Conservation (phyloP, 208 protist species). For the Sergeia podlipaevii region DNA sequence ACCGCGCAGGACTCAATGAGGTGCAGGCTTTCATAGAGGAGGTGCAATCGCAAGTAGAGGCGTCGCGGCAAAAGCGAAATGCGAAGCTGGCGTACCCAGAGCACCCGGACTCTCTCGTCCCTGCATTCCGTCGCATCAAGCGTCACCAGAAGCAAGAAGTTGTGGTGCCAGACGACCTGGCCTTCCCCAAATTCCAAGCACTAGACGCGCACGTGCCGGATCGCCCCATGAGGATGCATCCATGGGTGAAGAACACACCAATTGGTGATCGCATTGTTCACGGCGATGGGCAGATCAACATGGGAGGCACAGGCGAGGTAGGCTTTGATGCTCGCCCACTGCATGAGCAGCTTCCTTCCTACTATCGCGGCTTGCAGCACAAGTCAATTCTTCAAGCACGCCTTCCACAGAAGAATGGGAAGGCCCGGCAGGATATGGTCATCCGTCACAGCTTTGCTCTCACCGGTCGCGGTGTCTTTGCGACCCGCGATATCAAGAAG, state of each 20-base stretch:
- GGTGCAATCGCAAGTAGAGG: conserved; percentile 43
- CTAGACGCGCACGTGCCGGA: conserved; percentile 46
- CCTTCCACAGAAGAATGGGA: conserved; percentile 73
- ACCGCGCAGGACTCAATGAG: conserved; percentile 23
- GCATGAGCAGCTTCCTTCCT: conserved; percentile 14
- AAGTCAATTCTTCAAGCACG: conserved; percentile 40
- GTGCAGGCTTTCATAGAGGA: conserved; percentile 59
- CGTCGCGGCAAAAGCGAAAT: conserved; percentile 35
- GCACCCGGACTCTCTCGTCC: conserved; percentile 57
- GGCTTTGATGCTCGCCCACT: conserved; percentile 65
- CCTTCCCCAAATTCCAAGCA: conserved; percentile 55
- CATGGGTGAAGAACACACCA: conserved; percentile 76
- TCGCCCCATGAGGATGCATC: conserved; percentile 52
- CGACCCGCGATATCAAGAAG: conserved; percentile 54
- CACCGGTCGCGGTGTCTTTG: conserved; percentile 82
- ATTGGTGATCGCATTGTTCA: conserved; percentile 74
- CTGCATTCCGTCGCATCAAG: conserved; percentile 66
- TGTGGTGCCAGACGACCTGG: conserved; percentile 24
- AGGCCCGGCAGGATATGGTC: conserved; percentile 58
- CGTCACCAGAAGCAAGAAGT: conserved; percentile 46
- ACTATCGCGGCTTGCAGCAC: conserved; percentile 72
- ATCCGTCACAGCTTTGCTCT: conserved; percentile 74
- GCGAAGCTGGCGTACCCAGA: conserved; percentile 51
- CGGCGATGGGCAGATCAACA: conserved; percentile 73
- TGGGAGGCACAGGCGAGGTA: conserved; percentile 76